phyloP scores from a whole-genome alignment of 2,329 filamentous ascomycete genomes.

The Daldinia sp. region DNA sequence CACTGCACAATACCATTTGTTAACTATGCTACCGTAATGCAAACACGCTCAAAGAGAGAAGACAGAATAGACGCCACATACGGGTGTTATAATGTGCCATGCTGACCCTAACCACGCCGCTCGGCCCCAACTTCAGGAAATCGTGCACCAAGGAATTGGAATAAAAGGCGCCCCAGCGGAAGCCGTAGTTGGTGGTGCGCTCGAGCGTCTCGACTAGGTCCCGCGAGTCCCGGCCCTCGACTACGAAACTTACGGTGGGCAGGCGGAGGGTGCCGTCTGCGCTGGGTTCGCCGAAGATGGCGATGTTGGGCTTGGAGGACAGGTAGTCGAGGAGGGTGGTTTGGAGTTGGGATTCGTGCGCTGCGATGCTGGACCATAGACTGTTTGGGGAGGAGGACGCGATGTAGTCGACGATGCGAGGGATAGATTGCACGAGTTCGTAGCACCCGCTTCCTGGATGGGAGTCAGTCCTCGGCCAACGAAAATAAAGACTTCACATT shows the following conservation, averaged over 20 bases:
- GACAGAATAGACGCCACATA: constrained; percentile 50
- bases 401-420: constrained; percentile 70
- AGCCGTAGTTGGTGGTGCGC: constrained; percentile 64
- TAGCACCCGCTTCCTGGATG: constrained; percentile 71
- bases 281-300: constrained; percentile 65
- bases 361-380: constrained; percentile 40
- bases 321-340: constrained; percentile 67
- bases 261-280: constrained; percentile 61
- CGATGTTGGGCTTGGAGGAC: constrained; percentile 58
- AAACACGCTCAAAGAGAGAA: neutral
- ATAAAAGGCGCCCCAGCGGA: constrained; percentile 75
- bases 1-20: constrained; percentile 48
- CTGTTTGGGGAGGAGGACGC: constrained; percentile 47
- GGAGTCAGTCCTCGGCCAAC: neutral
- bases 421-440: constrained; percentile 71
- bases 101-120: constrained; percentile 74
- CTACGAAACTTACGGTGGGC: constrained; percentile 72
- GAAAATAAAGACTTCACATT: too few species aligned
- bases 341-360: constrained; percentile 67
- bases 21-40: too few species aligned
- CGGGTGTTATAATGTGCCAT: constrained; percentile 77
- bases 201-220: constrained; percentile 70
- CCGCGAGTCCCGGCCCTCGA: constrained; percentile 63
- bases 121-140: constrained; percentile 63
- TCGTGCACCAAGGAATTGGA: constrained; percentile 68